These are phyloP conservation scores for Iodosphaeria phyllophila DNA, from an alignment of 2,329 filamentous ascomycete genomes.

Conservation along the genomic window DNA sequence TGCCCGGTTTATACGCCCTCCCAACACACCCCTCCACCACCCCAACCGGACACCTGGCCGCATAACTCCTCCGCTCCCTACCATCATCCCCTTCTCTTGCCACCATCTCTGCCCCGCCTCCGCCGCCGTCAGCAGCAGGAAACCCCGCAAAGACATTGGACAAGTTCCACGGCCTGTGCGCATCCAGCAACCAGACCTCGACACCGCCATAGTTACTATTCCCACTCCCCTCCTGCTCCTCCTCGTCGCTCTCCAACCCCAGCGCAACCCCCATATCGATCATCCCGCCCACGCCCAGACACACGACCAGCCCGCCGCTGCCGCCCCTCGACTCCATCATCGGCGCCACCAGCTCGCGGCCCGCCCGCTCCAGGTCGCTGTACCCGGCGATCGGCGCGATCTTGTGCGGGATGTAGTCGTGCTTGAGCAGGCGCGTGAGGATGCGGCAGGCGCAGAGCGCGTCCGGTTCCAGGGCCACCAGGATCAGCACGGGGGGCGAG, in stretches of 20 bases:
- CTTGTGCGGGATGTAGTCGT: constrained; percentile 95
- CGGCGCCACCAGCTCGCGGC: constrained; percentile 59
- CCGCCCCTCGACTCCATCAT: constrained; percentile 79
- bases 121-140: constrained; percentile 26
- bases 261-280: constrained; percentile 71
- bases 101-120: too few species aligned
- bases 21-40: constrained; percentile 57
- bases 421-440: constrained; percentile 78
- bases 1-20: constrained; percentile 54
- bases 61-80: too few species aligned
- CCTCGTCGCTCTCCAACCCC: constrained; percentile 50
- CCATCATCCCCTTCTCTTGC: too few species aligned
- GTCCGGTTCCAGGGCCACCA: constrained; percentile 87
- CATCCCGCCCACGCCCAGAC: constrained; percentile 80
- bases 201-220: constrained; percentile 62
- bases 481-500: constrained; percentile 75
- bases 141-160: constrained; percentile 78
- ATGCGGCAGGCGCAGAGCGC: constrained; percentile 91
- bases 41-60: constrained; percentile 38
- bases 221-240: too few species aligned
- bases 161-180: constrained; percentile 85
- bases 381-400: constrained; percentile 91
- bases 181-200: constrained; percentile 87
- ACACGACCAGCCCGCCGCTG: constrained; percentile 74
- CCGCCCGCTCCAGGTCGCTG: constrained; percentile 66